Evolutionary conservation across 1,139 yeast genomes (phyloP), one percentile per base, ranked within the genome.

Genomic region (Pichia sp.): DNA sequence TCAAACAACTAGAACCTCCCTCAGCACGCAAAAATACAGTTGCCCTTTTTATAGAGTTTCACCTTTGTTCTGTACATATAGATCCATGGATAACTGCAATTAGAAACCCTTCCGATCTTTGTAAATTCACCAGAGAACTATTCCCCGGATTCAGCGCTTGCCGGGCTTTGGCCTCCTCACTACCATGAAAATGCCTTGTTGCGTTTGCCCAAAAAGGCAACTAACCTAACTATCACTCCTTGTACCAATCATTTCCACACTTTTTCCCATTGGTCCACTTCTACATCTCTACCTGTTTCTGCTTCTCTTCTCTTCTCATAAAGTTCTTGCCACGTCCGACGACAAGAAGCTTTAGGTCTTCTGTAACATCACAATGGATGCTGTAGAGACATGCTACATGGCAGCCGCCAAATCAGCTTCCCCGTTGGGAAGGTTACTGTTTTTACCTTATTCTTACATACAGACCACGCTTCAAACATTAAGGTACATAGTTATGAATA

Each of bases 371-470:
- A 42, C 6, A 16, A 55, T 55, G 58, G 58, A 55, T 30, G 56
- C 51, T 7, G 13, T 51, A 11, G 56, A 55, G 38, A 55, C 56
- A 10, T 55, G 54, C 40, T 55, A 55, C n/a, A 16, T 48, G 43
- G 48, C 56, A 2, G 45, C 36, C 13, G 31, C 56, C 10, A 47
- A 42, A 32, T 15, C 49, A 11, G 19, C 49, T 15, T 38, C 46
- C 3, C 50, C 55, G 3, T 11, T 55, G 5, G 69, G 69, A 1
- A 54, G 66, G 19, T 7, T 50, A 8, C 5, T 52, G 5, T 56
- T 61, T 16, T 29, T 64, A 2, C 70, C 70, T 1, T 62, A 63
- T 52, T 57, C 61, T 4, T 34, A 50, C 6, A 10, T 61, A 7
- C 59, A 64, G 36, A 63, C 61, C 6, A 19, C 55, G 1, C 29